A percentile compares a stretch with the other conserved stretches of the same genome.
Evolutionary conservation across 2,329 filamentous ascomycete genomes (phyloP).

Genomic region (Chalaropsis thielavioides): DNA sequence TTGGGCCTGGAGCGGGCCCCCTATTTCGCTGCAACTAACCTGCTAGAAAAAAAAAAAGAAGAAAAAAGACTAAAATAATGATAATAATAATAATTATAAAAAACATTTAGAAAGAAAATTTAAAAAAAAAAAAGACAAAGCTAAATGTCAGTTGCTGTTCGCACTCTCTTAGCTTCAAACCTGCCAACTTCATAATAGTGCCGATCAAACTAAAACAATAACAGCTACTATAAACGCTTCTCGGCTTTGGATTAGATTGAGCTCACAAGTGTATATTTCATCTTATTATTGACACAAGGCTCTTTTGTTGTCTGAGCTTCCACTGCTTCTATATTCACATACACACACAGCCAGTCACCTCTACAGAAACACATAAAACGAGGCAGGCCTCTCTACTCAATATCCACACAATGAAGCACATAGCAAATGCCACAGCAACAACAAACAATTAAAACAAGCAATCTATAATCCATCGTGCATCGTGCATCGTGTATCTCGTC

Average conservation of each 20-base stretch:
- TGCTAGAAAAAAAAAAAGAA: not conserved
- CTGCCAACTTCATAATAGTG: not conserved
- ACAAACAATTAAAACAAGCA: not conserved
- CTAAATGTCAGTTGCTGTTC: not conserved
- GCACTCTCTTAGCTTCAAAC: not conserved
- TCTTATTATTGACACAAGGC: not conserved
- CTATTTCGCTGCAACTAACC: not conserved
- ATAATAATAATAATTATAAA: too few relatives aligned
- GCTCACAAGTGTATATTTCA: not conserved
- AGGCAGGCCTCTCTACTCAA: too few relatives aligned
- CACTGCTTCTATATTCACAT: not conserved
- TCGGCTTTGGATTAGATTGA: not conserved
- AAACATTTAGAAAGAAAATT: too few relatives aligned
- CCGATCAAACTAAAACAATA: conserved; percentile 1
- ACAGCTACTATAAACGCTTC: not conserved
- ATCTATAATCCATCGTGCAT: not conserved
- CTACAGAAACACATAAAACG: too few relatives aligned
- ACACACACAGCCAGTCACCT: too few relatives aligned
- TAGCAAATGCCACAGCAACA: too few relatives aligned
- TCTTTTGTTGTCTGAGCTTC: not conserved
- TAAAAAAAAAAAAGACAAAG: not conserved
- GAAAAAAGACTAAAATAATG: conserved; percentile 4
- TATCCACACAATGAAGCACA: too few relatives aligned
- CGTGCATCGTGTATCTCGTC: not conserved
- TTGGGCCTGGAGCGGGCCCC: not conserved